Percentiles rank a stretch among this genome's conserved stretches.
phyloP scores from a whole-genome alignment of 352 stramenopile species.

The Phytophthora multivora region DNA sequence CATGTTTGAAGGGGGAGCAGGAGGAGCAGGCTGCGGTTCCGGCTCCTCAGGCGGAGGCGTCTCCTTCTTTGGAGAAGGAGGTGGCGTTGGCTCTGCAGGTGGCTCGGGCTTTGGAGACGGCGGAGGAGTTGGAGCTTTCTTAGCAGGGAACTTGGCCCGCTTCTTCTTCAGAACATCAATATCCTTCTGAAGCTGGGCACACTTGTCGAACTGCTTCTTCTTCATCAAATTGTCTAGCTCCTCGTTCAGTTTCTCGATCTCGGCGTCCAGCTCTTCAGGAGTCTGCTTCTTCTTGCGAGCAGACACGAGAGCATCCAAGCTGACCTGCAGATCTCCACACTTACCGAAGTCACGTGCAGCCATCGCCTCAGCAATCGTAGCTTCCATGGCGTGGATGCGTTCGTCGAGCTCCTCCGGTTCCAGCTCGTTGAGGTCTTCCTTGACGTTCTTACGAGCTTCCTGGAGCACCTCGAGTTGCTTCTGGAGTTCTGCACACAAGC shows the following conservation, averaged over 20 bases:
- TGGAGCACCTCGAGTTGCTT: constrained; percentile 82
- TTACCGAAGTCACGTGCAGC: constrained; percentile 79
- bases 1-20: constrained; percentile 39
- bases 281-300: constrained; percentile 89
- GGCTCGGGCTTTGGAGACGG: constrained; percentile 38
- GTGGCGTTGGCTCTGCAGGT: constrained; percentile 28
- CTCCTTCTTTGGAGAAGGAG: constrained; percentile 32
- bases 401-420: constrained; percentile 83
- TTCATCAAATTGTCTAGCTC: constrained; percentile 75
- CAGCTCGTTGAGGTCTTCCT: constrained; percentile 88
- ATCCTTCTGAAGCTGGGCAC: constrained; percentile 81
- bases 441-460: constrained; percentile 72
- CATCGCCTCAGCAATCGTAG: constrained; percentile 77
- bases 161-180: constrained; percentile 83
- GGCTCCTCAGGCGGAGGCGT: constrained; percentile 17
- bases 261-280: constrained; percentile 77
- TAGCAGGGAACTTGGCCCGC: constrained; percentile 56
- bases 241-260: constrained; percentile 75
- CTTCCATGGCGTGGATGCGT: constrained; percentile 72
- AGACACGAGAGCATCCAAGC: constrained; percentile 69
- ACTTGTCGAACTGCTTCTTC: constrained; percentile 88
- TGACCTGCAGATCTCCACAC: constrained; percentile 70
- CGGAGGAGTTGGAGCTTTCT: constrained; percentile 38
- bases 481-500: constrained; percentile 77
- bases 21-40: constrained; percentile 16